Base-by-base conservation (phyloP, 2,329 filamentous ascomycete genomes). In the Alternaria ethzedia region DNA sequence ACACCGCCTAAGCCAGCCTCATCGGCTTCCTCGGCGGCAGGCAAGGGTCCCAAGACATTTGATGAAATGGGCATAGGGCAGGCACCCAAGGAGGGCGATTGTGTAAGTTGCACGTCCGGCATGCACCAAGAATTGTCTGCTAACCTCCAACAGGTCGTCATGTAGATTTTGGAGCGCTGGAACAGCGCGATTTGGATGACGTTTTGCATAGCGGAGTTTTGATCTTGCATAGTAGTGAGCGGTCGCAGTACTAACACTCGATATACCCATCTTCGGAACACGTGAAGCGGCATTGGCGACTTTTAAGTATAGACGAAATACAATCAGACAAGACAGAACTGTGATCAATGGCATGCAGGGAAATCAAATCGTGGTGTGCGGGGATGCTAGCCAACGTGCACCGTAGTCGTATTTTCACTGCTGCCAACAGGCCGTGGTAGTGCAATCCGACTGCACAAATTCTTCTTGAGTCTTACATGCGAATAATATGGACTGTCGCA, bases 31-130 rank as follows among this genome's bases (percentile, higher is more conserved):
- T 63, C 68, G 61, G 64, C 79, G 49, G 83, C 87, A 30, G 86
- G 86, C 54, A 92, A 94, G 76, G 96, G 95, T 11, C 95, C 96
- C 1, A 93, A 96, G 73, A 98, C 96, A 0, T 99, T 99, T 79
- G 95, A 97, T 78, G 94, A 96, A 78, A 99, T 99, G 96, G 96
- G 96, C 43, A 95, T 99, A 72, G 93, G 94, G 7, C 87, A 90
- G 73, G 89, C 86, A 51, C 94, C 96, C 80, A 87, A 90, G 65
- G 92, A 97, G n/a, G 88, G 88, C 70, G 94, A 98, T 81, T 99
- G 95, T 84, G 94, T 97, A 88, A 83, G 87, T 44, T 23, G 32
- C 32, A 23, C 21, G 9, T 50, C n/a, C 17, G 23, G 28, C 6
- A 41, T 13, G 30, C 10, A 9, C 20, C 15, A 20, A 13, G n/a